Conservation (phyloP, 768 basidiomycete genomes). For the Pleurotus djamor region DNA sequence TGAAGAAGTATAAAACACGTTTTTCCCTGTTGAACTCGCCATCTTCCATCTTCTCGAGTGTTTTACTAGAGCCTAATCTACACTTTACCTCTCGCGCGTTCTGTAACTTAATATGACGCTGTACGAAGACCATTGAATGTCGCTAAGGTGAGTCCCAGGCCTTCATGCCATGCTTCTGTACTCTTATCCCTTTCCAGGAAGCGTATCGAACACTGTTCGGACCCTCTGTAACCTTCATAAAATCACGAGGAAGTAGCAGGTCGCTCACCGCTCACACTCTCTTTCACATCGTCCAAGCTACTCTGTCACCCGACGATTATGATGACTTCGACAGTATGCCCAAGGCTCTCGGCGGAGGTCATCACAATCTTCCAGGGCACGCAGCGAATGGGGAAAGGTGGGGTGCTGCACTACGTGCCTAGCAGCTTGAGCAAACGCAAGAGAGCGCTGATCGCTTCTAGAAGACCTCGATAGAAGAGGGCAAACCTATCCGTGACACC, state of each 20-base stretch:
- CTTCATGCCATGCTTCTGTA: too few relatives aligned
- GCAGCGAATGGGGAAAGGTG: slow-evolving; percentile 62
- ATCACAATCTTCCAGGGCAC: slow-evolving; percentile 66
- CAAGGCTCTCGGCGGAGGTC: slow-evolving; percentile 56
- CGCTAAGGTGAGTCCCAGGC: too few relatives aligned
- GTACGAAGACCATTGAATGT: too few relatives aligned
- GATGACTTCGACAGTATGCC: slow-evolving; percentile 80
- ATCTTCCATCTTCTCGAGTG: too few relatives aligned
- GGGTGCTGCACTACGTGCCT: slow-evolving; percentile 64
- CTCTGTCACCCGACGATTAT: slow-evolving; percentile 72
- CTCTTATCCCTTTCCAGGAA: too few relatives aligned
- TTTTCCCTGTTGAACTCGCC: too few relatives aligned
- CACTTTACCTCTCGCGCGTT: too few relatives aligned
- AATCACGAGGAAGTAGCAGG: slow-evolving; percentile 25
- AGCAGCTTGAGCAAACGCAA: slow-evolving; percentile 56
- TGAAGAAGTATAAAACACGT: too few relatives aligned
- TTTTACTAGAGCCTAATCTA: too few relatives aligned
- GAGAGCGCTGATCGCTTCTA: slow-evolving; percentile 53
- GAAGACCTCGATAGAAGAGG: slow-evolving; percentile 54
- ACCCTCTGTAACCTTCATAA: slow-evolving; percentile 58
- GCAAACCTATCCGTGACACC: background rate
- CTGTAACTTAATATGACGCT: too few relatives aligned
- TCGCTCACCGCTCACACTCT: slow-evolving; percentile 80
- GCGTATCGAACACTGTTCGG: slow-evolving; percentile 45
- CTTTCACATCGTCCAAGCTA: slow-evolving; percentile 58